These are phyloP conservation scores for Lanmaoa pseudosensibilis DNA, from an alignment of 768 basidiomycete species.

Conservation along the genomic window DNA sequence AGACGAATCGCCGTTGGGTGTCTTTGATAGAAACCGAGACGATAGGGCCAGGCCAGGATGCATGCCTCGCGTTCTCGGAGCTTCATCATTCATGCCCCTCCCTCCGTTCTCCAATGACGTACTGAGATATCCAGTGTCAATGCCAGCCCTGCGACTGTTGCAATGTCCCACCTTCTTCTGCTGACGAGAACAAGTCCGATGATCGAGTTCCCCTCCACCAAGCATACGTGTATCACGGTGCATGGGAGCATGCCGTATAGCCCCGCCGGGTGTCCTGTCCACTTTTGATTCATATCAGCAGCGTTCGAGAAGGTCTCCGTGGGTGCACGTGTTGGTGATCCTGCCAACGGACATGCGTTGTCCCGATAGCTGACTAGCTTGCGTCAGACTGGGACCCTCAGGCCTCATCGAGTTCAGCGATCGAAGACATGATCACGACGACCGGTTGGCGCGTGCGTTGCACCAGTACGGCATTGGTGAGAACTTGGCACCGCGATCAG, in stretches of 20 bases:
- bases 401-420: neutral
- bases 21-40: neutral
- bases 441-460: neutral
- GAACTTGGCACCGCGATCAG: neutral
- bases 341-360: neutral
- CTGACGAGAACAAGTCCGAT: neutral
- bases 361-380: neutral
- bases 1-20: conserved; percentile 1
- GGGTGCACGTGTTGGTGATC: neutral
- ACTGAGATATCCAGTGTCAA: neutral
- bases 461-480: too few species aligned
- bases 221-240: neutral
- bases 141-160: neutral
- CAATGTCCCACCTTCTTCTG: neutral
- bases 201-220: neutral
- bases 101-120: neutral
- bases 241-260: neutral
- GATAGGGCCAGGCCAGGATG: neutral
- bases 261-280: neutral
- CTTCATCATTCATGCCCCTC: neutral
- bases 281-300: neutral
- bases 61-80: conserved; percentile 5
- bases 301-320: neutral
- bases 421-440: neutral
- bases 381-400: neutral